Percentiles rank a stretch among this genome's conserved stretches.
These are phyloP conservation scores for Lactifluus piperatus DNA, from an alignment of 768 basidiomycete genomes.

Conservation along the genomic window DNA sequence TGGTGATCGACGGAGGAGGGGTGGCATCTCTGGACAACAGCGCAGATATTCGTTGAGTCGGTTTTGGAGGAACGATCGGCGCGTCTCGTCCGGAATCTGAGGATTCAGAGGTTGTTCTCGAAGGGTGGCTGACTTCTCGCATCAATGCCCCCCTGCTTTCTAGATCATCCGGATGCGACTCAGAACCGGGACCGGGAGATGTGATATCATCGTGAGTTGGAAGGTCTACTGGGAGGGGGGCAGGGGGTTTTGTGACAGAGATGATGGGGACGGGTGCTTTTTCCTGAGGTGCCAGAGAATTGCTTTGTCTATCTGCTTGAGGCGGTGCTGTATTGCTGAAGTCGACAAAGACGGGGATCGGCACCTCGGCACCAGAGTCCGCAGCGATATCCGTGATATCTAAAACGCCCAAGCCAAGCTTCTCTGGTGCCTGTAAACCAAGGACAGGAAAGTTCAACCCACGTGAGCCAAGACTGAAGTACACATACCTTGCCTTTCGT, in stretches of 20 bases:
- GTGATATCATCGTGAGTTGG: conserved; percentile 57
- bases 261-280: conserved; percentile 40
- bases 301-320: conserved; percentile 14
- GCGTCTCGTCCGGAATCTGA: background rate
- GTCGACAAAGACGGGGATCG: conserved; percentile 52
- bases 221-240: conserved; percentile 58
- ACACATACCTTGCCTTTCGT: conserved; percentile 44
- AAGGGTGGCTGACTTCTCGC: conserved; percentile 14
- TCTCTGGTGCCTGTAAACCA: conserved; percentile 34
- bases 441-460: background rate
- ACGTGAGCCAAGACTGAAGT: background rate
- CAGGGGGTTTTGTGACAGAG: conserved; percentile 61
- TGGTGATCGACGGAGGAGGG: conserved; percentile 9
- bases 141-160: conserved; percentile 21
- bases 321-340: conserved; percentile 7
- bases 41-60: background rate
- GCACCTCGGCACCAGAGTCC: conserved; percentile 39
- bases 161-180: conserved; percentile 22
- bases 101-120: background rate
- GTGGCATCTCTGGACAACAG: conserved; percentile 14
- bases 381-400: conserved; percentile 23
- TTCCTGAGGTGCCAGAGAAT: conserved; percentile 12
- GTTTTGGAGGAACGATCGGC: background rate
- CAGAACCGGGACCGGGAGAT: conserved; percentile 31
- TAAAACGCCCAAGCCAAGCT: conserved; percentile 36